phyloP scores from a whole-genome alignment of 768 basidiomycete species.

The Hygrocybe coccinea region DNA sequence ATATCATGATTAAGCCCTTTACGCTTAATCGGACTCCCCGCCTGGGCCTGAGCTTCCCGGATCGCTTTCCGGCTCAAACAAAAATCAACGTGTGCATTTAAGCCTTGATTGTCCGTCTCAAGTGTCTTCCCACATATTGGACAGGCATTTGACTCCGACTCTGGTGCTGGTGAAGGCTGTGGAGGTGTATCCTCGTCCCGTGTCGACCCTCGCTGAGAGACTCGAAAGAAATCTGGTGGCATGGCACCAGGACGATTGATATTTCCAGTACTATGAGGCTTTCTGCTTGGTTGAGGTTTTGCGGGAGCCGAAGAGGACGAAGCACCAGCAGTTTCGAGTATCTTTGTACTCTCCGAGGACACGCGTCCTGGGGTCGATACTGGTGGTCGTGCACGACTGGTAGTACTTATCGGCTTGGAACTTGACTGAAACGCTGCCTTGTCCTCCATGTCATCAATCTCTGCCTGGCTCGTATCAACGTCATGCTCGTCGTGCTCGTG shows the following conservation, averaged over 20 bases:
- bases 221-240: background rate
- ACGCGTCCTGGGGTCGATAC: slow-evolving; percentile 24
- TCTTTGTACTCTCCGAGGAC: background rate
- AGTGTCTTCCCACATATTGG: slow-evolving; percentile 67
- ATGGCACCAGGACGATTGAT: background rate
- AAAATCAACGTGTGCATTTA: slow-evolving; percentile 88
- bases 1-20: background rate
- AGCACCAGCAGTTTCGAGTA: background rate
- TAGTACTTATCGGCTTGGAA: too few relatives aligned
- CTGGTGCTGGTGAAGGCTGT: too few relatives aligned
- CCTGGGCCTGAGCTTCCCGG: slow-evolving; percentile 51
- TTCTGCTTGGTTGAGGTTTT: background rate
- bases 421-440: background rate
- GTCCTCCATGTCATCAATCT: slow-evolving; percentile 17
- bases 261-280: background rate
- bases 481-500: slow-evolving; percentile 49
- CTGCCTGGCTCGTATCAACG: slow-evolving; percentile 18
- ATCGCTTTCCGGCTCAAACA: slow-evolving; percentile 81
- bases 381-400: slow-evolving; percentile 13
- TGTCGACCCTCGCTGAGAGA: background rate
- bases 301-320: background rate
- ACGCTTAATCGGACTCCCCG: background rate
- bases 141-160: slow-evolving; percentile 45
- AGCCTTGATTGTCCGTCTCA: slow-evolving; percentile 63
- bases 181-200: background rate